Evolutionary conservation across 768 basidiomycete genomes (phyloP).

Genomic region (Mycena albidolilacea): DNA sequence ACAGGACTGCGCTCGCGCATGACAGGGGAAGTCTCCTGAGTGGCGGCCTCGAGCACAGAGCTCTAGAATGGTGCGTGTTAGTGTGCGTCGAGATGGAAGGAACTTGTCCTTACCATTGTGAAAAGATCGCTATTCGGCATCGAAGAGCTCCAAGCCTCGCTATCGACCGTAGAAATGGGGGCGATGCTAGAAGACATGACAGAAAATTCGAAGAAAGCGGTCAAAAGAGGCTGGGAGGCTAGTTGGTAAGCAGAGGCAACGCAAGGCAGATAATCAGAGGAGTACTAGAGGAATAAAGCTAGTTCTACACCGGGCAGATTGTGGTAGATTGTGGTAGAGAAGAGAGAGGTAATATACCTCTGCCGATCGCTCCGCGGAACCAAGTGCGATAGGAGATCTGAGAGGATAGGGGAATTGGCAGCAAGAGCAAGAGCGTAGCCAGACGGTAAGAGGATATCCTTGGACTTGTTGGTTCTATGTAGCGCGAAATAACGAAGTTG

Average conservation of each 20-base stretch:
- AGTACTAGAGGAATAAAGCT: neutral
- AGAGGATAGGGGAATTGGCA: no score
- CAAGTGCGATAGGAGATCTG: neutral
- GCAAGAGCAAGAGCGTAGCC: no score
- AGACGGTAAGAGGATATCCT: no score
- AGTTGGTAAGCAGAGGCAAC: neutral
- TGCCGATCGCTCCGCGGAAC: constrained; percentile 4
- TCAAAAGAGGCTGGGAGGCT: neutral
- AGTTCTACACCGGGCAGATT: constrained; percentile 15
- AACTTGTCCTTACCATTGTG: constrained; percentile 6
- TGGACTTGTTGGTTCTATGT: no score
- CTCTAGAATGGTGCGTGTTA: constrained; percentile 3
- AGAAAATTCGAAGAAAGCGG: neutral
- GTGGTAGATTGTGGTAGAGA: neutral
- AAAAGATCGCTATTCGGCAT: constrained; percentile 28
- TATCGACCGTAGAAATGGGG: neutral
- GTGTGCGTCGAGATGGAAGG: neutral
- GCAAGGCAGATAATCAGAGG: neutral
- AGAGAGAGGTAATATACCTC: neutral
- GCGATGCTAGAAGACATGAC: neutral
- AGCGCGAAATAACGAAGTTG: no score
- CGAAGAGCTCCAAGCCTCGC: neutral
- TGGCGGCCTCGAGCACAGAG: neutral
- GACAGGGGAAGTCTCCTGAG: constrained; percentile 1
- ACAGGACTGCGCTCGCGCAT: no score